Evolutionary conservation across 306 rosid genomes (phyloP).

Genomic region (Cicer pinnatifidum): DNA sequence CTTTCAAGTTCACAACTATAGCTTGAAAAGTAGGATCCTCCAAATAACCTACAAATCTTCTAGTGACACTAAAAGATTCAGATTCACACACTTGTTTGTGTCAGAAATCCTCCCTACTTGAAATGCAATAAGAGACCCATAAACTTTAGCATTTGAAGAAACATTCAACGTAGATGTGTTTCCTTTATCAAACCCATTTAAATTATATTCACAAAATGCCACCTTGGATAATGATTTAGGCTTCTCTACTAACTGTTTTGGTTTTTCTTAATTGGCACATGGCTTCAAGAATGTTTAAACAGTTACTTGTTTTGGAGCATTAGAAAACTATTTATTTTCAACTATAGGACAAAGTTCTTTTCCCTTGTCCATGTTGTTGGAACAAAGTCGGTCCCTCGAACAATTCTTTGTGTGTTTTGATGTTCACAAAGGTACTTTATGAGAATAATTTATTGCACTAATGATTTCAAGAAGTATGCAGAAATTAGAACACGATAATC

Average conservation of each 20-base stretch:
- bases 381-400: no score
- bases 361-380: no score
- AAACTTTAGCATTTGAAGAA: constrained; percentile 49
- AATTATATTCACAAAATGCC: constrained; percentile 46
- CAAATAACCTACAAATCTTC: no score
- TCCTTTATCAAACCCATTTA: constrained; percentile 45
- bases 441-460: no score
- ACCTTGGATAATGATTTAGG: constrained; percentile 39
- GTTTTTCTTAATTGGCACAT: neutral
- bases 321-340: constrained; percentile 56
- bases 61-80: no score
- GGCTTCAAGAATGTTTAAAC: neutral
- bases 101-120: constrained; percentile 43
- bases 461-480: no score
- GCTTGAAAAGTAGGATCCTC: neutral
- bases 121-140: constrained; percentile 45
- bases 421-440: no score
- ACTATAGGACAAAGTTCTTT: constrained; percentile 27
- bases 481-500: no score
- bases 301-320: constrained; percentile 34
- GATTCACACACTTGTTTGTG: no score
- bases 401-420: no score
- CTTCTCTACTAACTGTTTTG: constrained; percentile 18
- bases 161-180: constrained; percentile 35
- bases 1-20: constrained; percentile 40